Base-by-base conservation (phyloP, 306 rosid species). In the Oxytropis ochrocephala region DNA sequence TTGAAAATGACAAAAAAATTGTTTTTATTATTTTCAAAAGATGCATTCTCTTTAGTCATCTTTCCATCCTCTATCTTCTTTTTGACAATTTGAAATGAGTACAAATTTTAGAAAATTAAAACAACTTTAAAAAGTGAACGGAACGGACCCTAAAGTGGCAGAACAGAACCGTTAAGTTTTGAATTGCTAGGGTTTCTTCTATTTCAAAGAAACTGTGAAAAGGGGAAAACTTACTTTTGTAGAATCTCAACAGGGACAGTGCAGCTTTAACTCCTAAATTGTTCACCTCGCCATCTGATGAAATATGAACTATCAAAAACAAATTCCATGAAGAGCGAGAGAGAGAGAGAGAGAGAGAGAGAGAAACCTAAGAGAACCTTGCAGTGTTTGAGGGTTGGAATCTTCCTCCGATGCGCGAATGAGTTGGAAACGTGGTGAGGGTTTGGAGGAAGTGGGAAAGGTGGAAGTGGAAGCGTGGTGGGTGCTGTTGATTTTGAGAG, bases 261-360 rank as follows among this genome's bases (percentile, higher is more conserved):
- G 96, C 96, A 66, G 80, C 85, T 82, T 75, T 72, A 41, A 92
- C 95, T 33, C 97, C 95, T 56, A 85, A 44, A 48, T 56, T 74
- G 70, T 85, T 76, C 38, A 63, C 85, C 62, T 87, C 85, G 71
- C 64, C 52, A 64, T 82, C 88, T 86, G 75, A 30, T 39, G 1
- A 48, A 24, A 64, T 17, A 58, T 19, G 1, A 50, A 64, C 11
- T 14, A 21, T 73, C 16, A 51, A 32, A 39, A 41, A 12, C 0
- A 17, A 48, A 49, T 39, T 32, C 10, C 5, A 3, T 2, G 30
- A 67, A 6, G 57, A 12, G 33, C 5, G 6, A 39, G 38, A 21
- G 4, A 2, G n/a, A 53, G 9, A 36, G 19, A 64, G 64, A 69
- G 21, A 69, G 67, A 47, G 62, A 53, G 57, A 44, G 71, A 46